Evolutionary conservation across 1,284 basidiomycete genomes (phyloP).

Genomic region (Ustilago xerochloae): DNA sequence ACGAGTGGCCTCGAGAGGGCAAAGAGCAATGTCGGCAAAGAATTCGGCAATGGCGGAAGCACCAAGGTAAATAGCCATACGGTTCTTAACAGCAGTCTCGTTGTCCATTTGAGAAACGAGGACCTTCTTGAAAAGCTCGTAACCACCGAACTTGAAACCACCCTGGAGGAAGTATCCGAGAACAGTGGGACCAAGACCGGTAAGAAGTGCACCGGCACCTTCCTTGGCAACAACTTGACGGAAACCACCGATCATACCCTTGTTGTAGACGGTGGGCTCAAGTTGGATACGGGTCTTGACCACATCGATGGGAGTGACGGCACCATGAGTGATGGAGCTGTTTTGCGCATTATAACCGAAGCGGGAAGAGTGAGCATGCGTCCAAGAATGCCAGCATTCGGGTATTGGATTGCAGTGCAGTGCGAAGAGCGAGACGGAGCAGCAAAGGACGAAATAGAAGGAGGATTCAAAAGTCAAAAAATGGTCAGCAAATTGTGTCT

Average conservation of each 20-base stretch:
- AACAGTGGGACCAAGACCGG: conserved; percentile 66
- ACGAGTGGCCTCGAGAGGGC: conserved; percentile 68
- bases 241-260: conserved; percentile 68
- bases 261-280: conserved; percentile 73
- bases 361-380: not conserved
- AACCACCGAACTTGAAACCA: conserved; percentile 68
- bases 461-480: too few species aligned
- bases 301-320: conserved; percentile 63
- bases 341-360: not conserved
- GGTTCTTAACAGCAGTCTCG: conserved; percentile 65
- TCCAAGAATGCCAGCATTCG: not conserved
- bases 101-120: conserved; percentile 65
- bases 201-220: conserved; percentile 66
- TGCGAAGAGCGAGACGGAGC: too few species aligned
- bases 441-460: too few species aligned
- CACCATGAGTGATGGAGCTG: conserved; percentile 88
- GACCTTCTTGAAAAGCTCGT: conserved; percentile 68
- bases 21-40: conserved; percentile 68
- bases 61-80: conserved; percentile 65
- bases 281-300: conserved; percentile 97
- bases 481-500: too few species aligned
- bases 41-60: conserved; percentile 67
- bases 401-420: too few species aligned
- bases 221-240: conserved; percentile 65
- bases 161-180: conserved; percentile 68